A percentile compares a stretch with the other conserved stretches of the same genome.
Conservation (phyloP, 1,284 basidiomycete species). For the Blastosporella zonata region DNA sequence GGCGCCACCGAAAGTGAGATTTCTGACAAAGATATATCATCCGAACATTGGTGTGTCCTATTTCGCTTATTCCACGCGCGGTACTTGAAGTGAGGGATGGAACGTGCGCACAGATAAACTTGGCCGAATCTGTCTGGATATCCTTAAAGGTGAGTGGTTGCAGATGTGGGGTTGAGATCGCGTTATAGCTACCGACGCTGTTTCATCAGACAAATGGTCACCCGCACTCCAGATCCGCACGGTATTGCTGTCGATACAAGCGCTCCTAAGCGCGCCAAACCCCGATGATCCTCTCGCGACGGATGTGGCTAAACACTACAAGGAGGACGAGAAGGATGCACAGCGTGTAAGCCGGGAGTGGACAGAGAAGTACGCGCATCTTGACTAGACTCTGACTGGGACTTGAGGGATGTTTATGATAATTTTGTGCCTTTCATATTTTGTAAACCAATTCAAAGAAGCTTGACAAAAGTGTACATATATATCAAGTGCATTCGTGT, state of each 20-base stretch:
- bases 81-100: background rate
- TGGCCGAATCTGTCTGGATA: conserved; percentile 96
- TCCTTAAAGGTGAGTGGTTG: conserved; percentile 73
- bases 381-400: conserved; percentile 11
- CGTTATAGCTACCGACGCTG: conserved; percentile 4
- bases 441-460: conserved; percentile 10
- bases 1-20: conserved; percentile 98
- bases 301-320: conserved; percentile 98
- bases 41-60: conserved; percentile 90
- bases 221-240: conserved; percentile 98
- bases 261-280: conserved; percentile 92
- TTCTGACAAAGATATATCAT: conserved; percentile 99
- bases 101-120: conserved; percentile 75
- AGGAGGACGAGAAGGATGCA: conserved; percentile 93
- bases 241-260: conserved; percentile 95
- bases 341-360: conserved; percentile 89
- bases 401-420: background rate
- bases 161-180: background rate
- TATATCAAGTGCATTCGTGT: background rate
- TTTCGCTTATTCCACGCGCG: conserved; percentile 2
- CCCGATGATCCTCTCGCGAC: conserved; percentile 99
- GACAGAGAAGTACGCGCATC: conserved; percentile 79
- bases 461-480: conserved; percentile 8
- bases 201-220: conserved; percentile 89
- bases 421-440: background rate